Base-by-base conservation (phyloP, 1,284 basidiomycete genomes). In the Apiotrichum laibachii region DNA sequence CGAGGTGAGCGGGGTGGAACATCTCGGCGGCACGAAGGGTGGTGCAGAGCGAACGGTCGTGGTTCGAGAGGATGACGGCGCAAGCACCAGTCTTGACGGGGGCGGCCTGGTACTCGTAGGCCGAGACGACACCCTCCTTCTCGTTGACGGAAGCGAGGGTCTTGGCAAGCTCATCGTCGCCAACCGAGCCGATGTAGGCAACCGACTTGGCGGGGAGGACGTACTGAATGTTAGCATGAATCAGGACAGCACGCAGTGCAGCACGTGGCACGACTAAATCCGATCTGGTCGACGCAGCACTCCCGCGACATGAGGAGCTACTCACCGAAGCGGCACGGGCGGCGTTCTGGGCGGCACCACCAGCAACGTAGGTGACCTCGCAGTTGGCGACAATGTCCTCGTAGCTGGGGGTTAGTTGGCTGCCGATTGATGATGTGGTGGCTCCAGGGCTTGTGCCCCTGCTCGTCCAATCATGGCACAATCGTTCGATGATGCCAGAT, bases 331-430 rank as follows among this genome's bases (percentile, higher is more conserved):
- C 95, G 67, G 88, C 93, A 60, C 96, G 89, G 59, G 95, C 94
- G 67, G 93, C 86, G 76, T 99, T 99, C 80, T 99, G 96, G 26
- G 92, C 87, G 43, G 94, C 95, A 73, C 96, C 96, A 60, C 96
- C 96, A 50, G 96, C 95, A 59, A 99, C 91, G 74, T 96, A 99
- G 58, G 86, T 88, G 58, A 93, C 85, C 59, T 89, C 75, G 80
- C 89, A 80, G 67, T 92, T 85, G 67, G 85, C 84, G 50, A 88
- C 85, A 62, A 98, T 81, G 73, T 98, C 91, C 37, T 91, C 87
- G 80, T 97, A 98, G 76, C 91, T 94, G 66, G 10, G n/a, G 22
- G 42, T 49, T 11, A 35, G 39, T 44, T n/a, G 19, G 8, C 19
- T 21, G 26, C 42, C 21, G 39, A n/a, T 21, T 10, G 18, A 53